Percentiles rank a stretch among this genome's conserved stretches.
Conservation (phyloP, 106 monocot genomes). For the Amphibolis antarctica region DNA sequence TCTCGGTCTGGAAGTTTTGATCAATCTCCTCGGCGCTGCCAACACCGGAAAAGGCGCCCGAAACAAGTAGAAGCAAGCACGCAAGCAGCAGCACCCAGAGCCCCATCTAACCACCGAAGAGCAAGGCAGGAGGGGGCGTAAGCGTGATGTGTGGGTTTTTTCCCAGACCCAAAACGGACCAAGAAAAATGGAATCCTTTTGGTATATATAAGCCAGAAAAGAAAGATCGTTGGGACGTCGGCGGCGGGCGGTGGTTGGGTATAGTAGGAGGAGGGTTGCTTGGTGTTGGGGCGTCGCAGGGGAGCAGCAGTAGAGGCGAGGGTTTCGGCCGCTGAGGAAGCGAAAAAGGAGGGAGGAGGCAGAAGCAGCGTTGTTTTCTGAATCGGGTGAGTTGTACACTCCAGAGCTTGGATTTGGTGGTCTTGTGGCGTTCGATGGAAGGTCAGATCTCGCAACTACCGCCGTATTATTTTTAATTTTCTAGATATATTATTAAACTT, state of each 20-base stretch:
- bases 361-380: conserved; percentile 4
- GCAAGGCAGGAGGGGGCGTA: not conserved
- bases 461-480: too few relatives aligned
- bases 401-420: not conserved
- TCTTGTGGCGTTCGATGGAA: not conserved
- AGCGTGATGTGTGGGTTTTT: conserved; percentile 1
- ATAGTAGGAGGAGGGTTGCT: not conserved
- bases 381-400: not conserved
- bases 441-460: not conserved
- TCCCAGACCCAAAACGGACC: not conserved
- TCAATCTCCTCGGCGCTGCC: conserved; percentile 6
- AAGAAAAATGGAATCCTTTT: not conserved
- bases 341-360: not conserved
- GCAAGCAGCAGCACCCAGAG: not conserved
- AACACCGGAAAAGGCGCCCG: not conserved
- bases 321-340: not conserved
- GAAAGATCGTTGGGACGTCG: conserved; percentile 1
- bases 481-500: too few relatives aligned
- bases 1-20: conserved; percentile 8
- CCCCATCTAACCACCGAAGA: conserved; percentile 8
- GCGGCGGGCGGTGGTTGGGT: not conserved
- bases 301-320: not conserved
- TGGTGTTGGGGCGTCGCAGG: not conserved
- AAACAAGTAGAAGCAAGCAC: not conserved
- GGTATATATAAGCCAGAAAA: not conserved